These are phyloP conservation scores for Hortiboletus campestris DNA, from an alignment of 768 basidiomycete species.

Conservation along the genomic window DNA sequence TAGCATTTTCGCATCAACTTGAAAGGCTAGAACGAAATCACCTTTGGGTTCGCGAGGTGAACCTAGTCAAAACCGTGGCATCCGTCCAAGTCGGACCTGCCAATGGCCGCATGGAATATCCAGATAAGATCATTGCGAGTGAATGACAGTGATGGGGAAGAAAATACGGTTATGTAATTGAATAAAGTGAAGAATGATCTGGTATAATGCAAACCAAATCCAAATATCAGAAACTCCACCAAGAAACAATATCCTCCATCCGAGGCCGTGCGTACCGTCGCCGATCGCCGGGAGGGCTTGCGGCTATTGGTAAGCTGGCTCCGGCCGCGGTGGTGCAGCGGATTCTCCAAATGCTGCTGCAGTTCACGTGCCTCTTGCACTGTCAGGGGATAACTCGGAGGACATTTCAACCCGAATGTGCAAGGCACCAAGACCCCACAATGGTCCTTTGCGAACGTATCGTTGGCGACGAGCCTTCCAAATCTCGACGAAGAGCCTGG, in stretches of 20 bases:
- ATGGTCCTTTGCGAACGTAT: conserved; percentile 40
- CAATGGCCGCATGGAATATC: no score
- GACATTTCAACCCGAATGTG: conserved; percentile 57
- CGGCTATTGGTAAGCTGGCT: conserved; percentile 17
- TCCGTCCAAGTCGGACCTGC: no score
- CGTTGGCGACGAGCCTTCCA: conserved; percentile 55
- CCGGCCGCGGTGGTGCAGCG: conserved; percentile 16
- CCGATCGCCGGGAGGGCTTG: conserved; percentile 19
- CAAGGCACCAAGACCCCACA: conserved; percentile 54
- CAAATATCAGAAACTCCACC: neutral
- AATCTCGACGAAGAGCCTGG: conserved; percentile 57
- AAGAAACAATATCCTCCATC: neutral
- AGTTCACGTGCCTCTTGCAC: conserved; percentile 50
- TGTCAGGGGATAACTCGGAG: conserved; percentile 44
- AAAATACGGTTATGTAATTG: neutral
- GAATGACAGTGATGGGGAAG: neutral
- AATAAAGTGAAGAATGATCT: conserved; percentile 31
- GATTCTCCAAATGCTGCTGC: conserved; percentile 34
- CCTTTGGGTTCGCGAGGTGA: no score
- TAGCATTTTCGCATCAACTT: no score
- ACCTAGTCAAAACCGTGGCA: no score
- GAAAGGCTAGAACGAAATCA: no score
- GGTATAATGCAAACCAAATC: conserved; percentile 9
- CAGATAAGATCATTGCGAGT: neutral
- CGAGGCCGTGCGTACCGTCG: conserved; percentile 6